These are phyloP conservation scores for Pyrenochaeta sp. DNA, from an alignment of 2,329 filamentous ascomycete species.

Conservation along the genomic window DNA sequence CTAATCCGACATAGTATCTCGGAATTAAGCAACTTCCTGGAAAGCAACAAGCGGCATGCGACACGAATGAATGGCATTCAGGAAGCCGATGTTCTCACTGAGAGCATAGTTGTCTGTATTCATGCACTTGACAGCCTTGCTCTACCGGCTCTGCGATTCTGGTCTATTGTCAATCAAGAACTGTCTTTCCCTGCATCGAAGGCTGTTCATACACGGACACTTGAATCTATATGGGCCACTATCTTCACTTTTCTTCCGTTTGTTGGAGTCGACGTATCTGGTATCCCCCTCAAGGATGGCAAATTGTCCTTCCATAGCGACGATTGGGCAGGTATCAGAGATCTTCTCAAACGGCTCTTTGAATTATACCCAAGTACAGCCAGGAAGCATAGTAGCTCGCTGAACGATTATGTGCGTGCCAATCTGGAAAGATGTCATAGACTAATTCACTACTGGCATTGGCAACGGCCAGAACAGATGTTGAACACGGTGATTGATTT, in stretches of 20 bases:
- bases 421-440: slow-evolving; percentile 62
- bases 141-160: slow-evolving; percentile 49
- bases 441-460: slow-evolving; percentile 65
- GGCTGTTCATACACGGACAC: slow-evolving; percentile 35
- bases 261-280: slow-evolving; percentile 60
- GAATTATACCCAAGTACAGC: slow-evolving; percentile 56
- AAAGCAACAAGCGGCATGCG: slow-evolving; percentile 53
- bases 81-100: slow-evolving; percentile 53
- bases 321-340: slow-evolving; percentile 61
- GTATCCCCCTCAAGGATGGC: slow-evolving; percentile 54
- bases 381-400: slow-evolving; percentile 49
- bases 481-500: slow-evolving; percentile 67
- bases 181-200: slow-evolving; percentile 28
- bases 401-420: slow-evolving; percentile 64
- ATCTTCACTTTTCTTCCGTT: slow-evolving; percentile 64
- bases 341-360: slow-evolving; percentile 58
- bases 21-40: slow-evolving; percentile 54
- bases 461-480: slow-evolving; percentile 63
- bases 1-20: slow-evolving; percentile 44
- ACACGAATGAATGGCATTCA: slow-evolving; percentile 60
- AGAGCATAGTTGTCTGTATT: slow-evolving; percentile 58
- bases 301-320: slow-evolving; percentile 53
- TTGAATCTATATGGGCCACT: slow-evolving; percentile 53
- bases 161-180: slow-evolving; percentile 53
- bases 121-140: slow-evolving; percentile 51